Base-by-base conservation (phyloP, 2,329 filamentous ascomycete genomes). In the Dactylella cylindrospora region DNA sequence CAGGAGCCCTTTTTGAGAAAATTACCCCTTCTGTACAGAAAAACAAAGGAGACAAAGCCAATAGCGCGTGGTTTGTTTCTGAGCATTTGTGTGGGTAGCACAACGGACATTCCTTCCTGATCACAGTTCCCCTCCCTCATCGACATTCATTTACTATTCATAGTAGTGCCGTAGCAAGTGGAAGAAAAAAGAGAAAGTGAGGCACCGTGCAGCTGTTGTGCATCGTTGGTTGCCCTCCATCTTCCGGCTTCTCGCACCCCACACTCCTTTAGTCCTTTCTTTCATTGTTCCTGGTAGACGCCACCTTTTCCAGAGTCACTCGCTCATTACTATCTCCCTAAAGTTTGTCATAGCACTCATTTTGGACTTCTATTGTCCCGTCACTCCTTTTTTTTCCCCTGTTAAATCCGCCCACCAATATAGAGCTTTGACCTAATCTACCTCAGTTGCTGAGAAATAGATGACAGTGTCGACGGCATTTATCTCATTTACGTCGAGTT, bases 41-140 rank as follows among this genome's bases (percentile, higher is more conserved):
- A 51, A 50, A 45, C 38, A 44, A 39, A 35, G 28, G n/a, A 39
- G 9, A 26, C 15, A 26, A n/a, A 12, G 22, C 4, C 19, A 32
- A 31, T 25, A 32, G 43, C 53, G 52, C 52, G 52, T 57, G 35
- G 41, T 38, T n/a, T n/a, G n/a, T n/a, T n/a, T n/a, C n/a, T n/a
- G n/a, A n/a, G n/a, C n/a, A n/a, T n/a, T n/a, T n/a, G n/a, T n/a
- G n/a, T n/a, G n/a, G n/a, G n/a, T n/a, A n/a, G n/a, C n/a, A n/a
- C n/a, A n/a, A 32, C 38, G 20, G 28, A 32, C 15, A 46, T 47
- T 32, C 44, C 38, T 32, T 13, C 8, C 44, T 47, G n/a, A n/a
- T n/a, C n/a, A n/a, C n/a, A n/a, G n/a, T n/a, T n/a, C n/a, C 44
- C 23, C 31, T 4, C 44, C 49, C 29, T 32, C 49, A 39, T 44